Evolutionary conservation across 768 basidiomycete genomes (phyloP).

Genomic region (Tricholoma flavovirens): DNA sequence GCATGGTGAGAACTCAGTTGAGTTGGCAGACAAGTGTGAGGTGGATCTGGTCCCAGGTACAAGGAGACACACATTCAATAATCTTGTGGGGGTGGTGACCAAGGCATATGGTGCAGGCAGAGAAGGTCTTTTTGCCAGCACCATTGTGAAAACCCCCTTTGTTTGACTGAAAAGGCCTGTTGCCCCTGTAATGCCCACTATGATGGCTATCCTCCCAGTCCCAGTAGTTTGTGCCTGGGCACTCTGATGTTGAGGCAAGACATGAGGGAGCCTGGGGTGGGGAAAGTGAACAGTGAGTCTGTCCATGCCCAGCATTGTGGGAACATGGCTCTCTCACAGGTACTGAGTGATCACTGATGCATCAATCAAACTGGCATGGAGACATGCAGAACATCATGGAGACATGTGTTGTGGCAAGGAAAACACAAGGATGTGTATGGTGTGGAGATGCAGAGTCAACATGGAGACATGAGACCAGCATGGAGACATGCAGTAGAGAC

Average conservation of each 20-base stretch:
- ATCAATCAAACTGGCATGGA: background rate
- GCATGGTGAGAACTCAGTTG: no score
- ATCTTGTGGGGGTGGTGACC: constrained; percentile 1
- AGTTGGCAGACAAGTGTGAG: background rate
- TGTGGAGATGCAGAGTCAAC: background rate
- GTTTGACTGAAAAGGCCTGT: background rate
- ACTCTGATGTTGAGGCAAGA: background rate
- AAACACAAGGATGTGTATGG: background rate
- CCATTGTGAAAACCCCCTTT: background rate
- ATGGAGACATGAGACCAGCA: background rate
- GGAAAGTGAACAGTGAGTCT: background rate
- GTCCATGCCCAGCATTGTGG: background rate
- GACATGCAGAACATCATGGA: background rate
- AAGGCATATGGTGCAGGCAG: constrained; percentile 6
- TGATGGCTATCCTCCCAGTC: background rate
- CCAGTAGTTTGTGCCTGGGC: background rate
- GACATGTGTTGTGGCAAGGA: background rate
- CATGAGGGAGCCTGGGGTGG: background rate
- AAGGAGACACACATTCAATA: background rate
- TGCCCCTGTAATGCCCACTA: background rate
- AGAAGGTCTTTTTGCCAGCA: background rate
- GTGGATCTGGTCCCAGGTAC: constrained; percentile 1
- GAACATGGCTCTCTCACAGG: background rate
- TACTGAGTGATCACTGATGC: background rate
- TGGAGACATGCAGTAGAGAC: background rate